These are phyloP conservation scores for Mortierella sp. DNA, from an alignment of 371 early-diverging fungal species.

Conservation along the genomic window DNA sequence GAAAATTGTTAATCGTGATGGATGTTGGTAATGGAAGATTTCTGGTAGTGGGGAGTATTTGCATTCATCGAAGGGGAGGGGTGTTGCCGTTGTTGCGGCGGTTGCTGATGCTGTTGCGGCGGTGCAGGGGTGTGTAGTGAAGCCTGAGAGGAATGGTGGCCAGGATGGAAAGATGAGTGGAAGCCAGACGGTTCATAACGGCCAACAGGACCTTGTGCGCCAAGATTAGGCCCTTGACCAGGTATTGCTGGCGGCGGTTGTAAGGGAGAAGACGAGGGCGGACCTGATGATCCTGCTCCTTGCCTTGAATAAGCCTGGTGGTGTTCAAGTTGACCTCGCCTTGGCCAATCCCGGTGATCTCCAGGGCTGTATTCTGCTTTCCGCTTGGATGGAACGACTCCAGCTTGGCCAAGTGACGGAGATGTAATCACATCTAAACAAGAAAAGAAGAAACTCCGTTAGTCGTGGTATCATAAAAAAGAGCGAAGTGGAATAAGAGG, in stretches of 20 bases:
- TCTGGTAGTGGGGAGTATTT: conserved; percentile 20
- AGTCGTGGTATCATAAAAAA: neutral
- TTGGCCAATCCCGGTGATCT: conserved; percentile 33
- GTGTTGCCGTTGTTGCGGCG: conserved; percentile 22
- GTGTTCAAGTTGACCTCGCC: conserved; percentile 20
- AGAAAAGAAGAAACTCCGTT: neutral
- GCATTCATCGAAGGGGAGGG: conserved; percentile 32
- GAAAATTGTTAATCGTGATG: conserved; percentile 5
- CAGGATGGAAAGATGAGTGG: conserved; percentile 33
- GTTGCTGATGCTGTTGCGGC: conserved; percentile 10
- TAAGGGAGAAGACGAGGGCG: neutral
- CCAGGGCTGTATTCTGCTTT: conserved; percentile 40
- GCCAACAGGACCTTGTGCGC: conserved; percentile 14
- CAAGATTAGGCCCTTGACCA: conserved; percentile 10
- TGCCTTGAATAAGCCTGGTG: conserved; percentile 21
- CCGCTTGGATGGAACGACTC: conserved; percentile 44
- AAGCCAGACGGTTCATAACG: conserved; percentile 36
- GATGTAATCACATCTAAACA: conserved; percentile 33
- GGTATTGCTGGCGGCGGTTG: neutral
- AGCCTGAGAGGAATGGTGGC: conserved; percentile 18
- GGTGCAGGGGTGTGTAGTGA: conserved; percentile 7
- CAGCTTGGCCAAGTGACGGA: conserved; percentile 36
- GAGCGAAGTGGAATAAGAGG: no score
- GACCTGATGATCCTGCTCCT: conserved; percentile 11
- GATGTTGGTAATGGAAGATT: conserved; percentile 4